Evolutionary conservation across 495 filamentous ascomycete species (phyloP).

Genomic region (Hypoxylon perforatum): DNA sequence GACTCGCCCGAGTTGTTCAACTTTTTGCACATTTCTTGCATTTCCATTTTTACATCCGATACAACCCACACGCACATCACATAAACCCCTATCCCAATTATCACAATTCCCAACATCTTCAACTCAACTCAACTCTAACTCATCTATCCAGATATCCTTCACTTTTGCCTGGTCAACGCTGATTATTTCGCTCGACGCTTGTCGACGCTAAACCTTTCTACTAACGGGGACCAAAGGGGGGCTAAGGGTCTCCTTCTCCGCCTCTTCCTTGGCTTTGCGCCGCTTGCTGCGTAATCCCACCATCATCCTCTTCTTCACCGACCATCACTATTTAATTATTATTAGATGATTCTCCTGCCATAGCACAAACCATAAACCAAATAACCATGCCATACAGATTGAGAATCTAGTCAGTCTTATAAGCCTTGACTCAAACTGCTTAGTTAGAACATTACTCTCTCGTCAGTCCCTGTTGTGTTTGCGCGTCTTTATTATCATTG

Average conservation of each 20-base stretch:
- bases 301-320: constrained; percentile 25
- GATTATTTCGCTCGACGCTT: background rate
- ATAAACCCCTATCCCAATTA: background rate
- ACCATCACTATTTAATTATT: constrained; percentile 10
- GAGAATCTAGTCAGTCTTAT: constrained; percentile 19
- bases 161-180: constrained; percentile 19
- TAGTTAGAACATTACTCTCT: constrained; percentile 5
- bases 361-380: background rate
- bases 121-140: background rate
- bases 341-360: constrained; percentile 5
- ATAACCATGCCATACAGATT: background rate
- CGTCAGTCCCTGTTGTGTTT: constrained; percentile 20
- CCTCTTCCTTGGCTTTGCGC: constrained; percentile 22
- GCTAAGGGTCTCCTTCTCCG: constrained; percentile 1
- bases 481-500: constrained; percentile 15
- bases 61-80: no score
- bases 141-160: no score
- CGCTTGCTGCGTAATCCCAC: constrained; percentile 31
- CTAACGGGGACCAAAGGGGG: constrained; percentile 2
- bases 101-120: background rate
- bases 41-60: no score
- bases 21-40: background rate
- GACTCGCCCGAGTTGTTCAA: constrained; percentile 13
- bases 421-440: constrained; percentile 5
- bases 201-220: constrained; percentile 13